Conservation (phyloP, 768 basidiomycete species). For the Boletus tylopilopsis region DNA sequence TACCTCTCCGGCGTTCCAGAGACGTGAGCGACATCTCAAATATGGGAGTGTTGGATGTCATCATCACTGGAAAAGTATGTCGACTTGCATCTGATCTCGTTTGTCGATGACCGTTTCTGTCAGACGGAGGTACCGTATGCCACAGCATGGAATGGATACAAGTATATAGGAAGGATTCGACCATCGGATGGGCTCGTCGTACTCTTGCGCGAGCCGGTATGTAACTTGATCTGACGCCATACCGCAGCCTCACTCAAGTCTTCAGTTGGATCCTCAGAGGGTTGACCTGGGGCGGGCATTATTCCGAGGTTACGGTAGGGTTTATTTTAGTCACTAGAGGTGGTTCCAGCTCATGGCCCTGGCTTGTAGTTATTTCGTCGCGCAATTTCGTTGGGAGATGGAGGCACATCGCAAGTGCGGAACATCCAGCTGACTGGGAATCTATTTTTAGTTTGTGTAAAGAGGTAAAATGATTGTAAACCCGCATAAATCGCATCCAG, state of each 20-base stretch:
- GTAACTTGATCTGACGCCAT: slow-evolving; percentile 15
- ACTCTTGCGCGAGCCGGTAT: slow-evolving; percentile 49
- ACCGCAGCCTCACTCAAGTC: slow-evolving; percentile 1
- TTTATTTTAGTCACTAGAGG: neutral
- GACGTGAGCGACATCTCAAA: slow-evolving; percentile 12
- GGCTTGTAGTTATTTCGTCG: slow-evolving; percentile 44
- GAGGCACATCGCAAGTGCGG: slow-evolving; percentile 32
- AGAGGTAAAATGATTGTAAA: slow-evolving; percentile 23
- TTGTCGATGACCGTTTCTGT: neutral
- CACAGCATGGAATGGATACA: slow-evolving; percentile 55
- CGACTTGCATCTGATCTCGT: neutral
- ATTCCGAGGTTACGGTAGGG: slow-evolving; percentile 49
- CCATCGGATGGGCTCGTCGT: slow-evolving; percentile 57
- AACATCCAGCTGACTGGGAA: slow-evolving; percentile 42
- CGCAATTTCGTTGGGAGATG: slow-evolving; percentile 52
- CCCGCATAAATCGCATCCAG: neutral
- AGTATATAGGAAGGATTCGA: slow-evolving; percentile 54
- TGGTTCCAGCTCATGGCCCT: slow-evolving; percentile 9
- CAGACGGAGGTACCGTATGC: slow-evolving; percentile 47
- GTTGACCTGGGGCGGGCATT: slow-evolving; percentile 34
- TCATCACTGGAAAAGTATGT: slow-evolving; percentile 52
- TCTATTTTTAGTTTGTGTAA: slow-evolving; percentile 51
- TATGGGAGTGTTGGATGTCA: slow-evolving; percentile 39
- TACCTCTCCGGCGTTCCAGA: slow-evolving; percentile 24
- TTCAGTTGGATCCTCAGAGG: slow-evolving; percentile 25